phyloP scores from a whole-genome alignment of 345 rosid species.

The Turnera subulata region DNA sequence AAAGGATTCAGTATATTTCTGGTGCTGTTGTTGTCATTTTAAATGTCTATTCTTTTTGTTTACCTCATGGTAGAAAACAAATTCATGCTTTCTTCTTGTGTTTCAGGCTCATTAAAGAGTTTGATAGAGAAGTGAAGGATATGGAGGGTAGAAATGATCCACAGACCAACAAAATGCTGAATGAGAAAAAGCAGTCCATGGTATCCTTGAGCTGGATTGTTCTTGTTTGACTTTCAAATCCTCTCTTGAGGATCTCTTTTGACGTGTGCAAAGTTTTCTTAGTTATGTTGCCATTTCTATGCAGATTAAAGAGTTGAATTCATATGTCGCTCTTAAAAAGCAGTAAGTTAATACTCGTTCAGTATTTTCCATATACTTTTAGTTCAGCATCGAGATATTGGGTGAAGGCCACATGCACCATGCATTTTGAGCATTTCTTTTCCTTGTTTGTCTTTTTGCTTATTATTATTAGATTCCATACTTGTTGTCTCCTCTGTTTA shows the following conservation, averaged over 20 bases:
- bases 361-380: constrained; percentile 3
- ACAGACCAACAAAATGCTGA: constrained; percentile 59
- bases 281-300: constrained; percentile 20
- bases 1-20: background rate
- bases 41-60: background rate
- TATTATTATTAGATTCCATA: background rate
- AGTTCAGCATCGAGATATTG: background rate
- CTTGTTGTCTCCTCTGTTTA: background rate
- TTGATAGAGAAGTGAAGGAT: constrained; percentile 74
- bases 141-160: constrained; percentile 62
- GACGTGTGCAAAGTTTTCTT: constrained; percentile 14
- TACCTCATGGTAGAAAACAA: background rate
- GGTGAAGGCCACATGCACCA: background rate
- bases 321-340: constrained; percentile 77
- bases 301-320: constrained; percentile 80
- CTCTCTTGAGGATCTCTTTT: background rate
- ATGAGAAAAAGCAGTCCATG: constrained; percentile 86
- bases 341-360: constrained; percentile 37
- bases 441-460: background rate
- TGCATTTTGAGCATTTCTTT: background rate
- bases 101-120: constrained; percentile 90
- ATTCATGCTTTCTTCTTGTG: constrained; percentile 7
- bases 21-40: background rate
- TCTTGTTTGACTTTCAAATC: background rate
- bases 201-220: constrained; percentile 20